Percentiles rank a stretch among this genome's conserved stretches.
phyloP scores from a whole-genome alignment of 768 basidiomycete species.

The Mycena leptocephala region DNA sequence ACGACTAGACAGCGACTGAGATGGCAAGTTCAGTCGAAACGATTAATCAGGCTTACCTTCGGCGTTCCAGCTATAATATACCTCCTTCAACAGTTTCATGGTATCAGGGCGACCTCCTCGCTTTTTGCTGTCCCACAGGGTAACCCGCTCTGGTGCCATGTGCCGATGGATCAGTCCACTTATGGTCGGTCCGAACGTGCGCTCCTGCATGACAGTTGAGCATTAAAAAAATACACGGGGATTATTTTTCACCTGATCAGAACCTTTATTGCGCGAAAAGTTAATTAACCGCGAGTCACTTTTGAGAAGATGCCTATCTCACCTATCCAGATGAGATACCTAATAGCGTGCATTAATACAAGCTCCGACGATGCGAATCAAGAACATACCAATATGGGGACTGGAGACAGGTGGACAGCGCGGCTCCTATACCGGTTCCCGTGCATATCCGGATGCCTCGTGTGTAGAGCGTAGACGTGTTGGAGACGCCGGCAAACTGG shows the following conservation, averaged over 20 bases:
- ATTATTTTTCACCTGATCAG: conserved; percentile 89
- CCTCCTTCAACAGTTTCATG: conserved; percentile 83
- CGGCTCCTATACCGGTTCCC: conserved; percentile 87
- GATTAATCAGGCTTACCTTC: conserved; percentile 62
- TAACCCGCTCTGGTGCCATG: conserved; percentile 80
- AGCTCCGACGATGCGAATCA: not conserved
- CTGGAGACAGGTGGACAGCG: conserved; percentile 85
- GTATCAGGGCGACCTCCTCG: conserved; percentile 84
- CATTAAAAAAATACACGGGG: no score
- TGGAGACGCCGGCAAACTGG: conserved; percentile 88
- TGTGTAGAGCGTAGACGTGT: conserved; percentile 85
- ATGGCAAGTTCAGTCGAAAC: not conserved
- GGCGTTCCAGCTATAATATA: conserved; percentile 78
- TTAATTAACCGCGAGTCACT: conserved; percentile 21
- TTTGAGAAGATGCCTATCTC: conserved; percentile 32
- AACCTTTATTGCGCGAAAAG: conserved; percentile 65
- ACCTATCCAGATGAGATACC: conserved; percentile 89
- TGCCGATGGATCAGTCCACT: conserved; percentile 80
- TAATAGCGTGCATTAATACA: conserved; percentile 39
- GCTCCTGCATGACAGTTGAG: no score
- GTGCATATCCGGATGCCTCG: conserved; percentile 89
- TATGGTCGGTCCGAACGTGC: conserved; percentile 80
- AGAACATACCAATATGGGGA: conserved; percentile 77
- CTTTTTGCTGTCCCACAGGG: conserved; percentile 85
- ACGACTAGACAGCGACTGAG: conserved; percentile 63